These are phyloP conservation scores for Plasmodium reichenowi DNA, from an alignment of 169 alveolate genomes.

Conservation along the genomic window DNA sequence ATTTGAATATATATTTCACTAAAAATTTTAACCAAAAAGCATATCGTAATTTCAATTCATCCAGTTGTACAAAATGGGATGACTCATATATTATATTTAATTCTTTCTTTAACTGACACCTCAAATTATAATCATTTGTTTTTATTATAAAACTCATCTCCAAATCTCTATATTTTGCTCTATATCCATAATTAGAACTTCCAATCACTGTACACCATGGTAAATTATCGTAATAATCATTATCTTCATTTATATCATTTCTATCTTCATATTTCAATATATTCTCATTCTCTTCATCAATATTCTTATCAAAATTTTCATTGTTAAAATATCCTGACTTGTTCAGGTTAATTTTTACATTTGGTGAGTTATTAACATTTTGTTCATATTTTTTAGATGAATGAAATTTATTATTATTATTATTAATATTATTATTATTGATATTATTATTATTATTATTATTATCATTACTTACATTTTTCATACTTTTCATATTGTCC, in stretches of 20 bases:
- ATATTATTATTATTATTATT: neutral
- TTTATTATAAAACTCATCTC: conserved; percentile 83
- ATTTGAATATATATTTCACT: conserved; percentile 37
- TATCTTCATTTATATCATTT: conserved; percentile 45
- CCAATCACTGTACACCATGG: conserved; percentile 87
- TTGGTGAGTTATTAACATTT: conserved; percentile 71
- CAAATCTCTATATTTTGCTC: conserved; percentile 84
- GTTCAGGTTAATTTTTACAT: conserved; percentile 80
- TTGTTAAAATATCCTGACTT: conserved; percentile 81
- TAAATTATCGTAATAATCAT: conserved; percentile 12
- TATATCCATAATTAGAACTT: conserved; percentile 84
- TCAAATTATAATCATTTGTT: conserved; percentile 80
- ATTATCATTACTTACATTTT: neutral
- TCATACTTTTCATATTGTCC: neutral
- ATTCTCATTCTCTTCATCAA: conserved; percentile 61
- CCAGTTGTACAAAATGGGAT: conserved; percentile 76
- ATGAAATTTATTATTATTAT: neutral
- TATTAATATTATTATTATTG: neutral
- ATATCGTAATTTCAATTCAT: conserved; percentile 68
- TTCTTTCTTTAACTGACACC: conserved; percentile 79
- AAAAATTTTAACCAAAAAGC: conserved; percentile 27
- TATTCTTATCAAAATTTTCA: conserved; percentile 1
- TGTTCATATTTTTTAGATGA: conserved; percentile 3
- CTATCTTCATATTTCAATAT: conserved; percentile 42
- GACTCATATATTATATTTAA: conserved; percentile 77